Evolutionary conservation across 148 eudicot genomes (phyloP).

Genomic region (Pouteria glomerata): DNA sequence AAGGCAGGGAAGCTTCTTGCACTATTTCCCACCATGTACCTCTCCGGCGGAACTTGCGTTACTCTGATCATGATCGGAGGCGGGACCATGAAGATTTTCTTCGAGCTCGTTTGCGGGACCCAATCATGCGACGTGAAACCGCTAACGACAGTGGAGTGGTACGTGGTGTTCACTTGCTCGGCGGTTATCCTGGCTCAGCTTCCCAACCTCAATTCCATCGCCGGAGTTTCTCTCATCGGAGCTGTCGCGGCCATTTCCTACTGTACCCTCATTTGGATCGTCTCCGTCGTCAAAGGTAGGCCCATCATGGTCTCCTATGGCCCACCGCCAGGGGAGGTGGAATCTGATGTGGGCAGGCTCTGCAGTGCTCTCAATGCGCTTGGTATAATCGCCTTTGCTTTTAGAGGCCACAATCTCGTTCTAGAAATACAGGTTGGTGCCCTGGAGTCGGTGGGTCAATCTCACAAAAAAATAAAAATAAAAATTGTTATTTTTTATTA

Average conservation of each 20-base stretch:
- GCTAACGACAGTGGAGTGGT: constrained; percentile 49
- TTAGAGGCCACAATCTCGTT: constrained; percentile 79
- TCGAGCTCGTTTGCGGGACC: constrained; percentile 31
- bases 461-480: no score
- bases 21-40: constrained; percentile 71
- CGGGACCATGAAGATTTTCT: constrained; percentile 48
- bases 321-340: constrained; percentile 16
- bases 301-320: constrained; percentile 27
- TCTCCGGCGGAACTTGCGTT: constrained; percentile 83
- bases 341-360: constrained; percentile 28
- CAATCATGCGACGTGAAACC: constrained; percentile 12
- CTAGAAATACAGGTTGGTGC: constrained; percentile 72
- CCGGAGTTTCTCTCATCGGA: constrained; percentile 66
- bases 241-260: constrained; percentile 55
- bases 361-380: constrained; percentile 49
- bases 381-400: constrained; percentile 68
- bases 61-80: constrained; percentile 67
- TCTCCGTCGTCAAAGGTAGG: constrained; percentile 43
- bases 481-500: no score
- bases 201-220: constrained; percentile 81
- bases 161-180: constrained; percentile 50
- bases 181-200: constrained; percentile 66
- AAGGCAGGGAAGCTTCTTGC: constrained; percentile 59
- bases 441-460: no score
- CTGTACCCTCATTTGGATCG: constrained; percentile 56